Evolutionary conservation across 2,329 filamentous ascomycete genomes (phyloP), one percentile per base, ranked within the genome.

Genomic region (Fusarium haematococcum): DNA sequence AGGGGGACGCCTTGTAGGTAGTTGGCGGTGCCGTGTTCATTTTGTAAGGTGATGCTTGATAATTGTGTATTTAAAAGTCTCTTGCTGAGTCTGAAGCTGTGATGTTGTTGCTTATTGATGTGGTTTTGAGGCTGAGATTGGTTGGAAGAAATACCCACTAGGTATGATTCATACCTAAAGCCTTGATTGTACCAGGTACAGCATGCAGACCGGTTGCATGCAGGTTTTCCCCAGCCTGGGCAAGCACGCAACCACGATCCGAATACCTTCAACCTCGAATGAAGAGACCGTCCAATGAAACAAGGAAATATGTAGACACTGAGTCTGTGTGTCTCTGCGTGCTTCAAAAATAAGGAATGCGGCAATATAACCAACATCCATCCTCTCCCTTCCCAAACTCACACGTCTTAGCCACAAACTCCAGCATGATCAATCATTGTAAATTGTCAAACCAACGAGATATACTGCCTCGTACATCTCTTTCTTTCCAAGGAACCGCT

Each of bases 1-100:
- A 59, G n/a, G 75, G 27, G 37, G 70, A 58, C 35, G 61, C 62
- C 25, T 71, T 70, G 56, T 74, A 79, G 4, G 71, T 65, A 48
- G 63, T 67, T 48, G 73, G 62, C 5, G 69, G 73, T 2, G 67
- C 57, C n/a, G 67, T 14, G 18, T 25, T 43, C 68, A 41, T 14
- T 23, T 11, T 30, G 63, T 7, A 30, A n/a, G 11, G 10, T 45
- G 27, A 60, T 39, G 5, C 8, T 25, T 32, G n/a, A 18, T 30
- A 30, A 16, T n/a, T 32, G 18, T 23, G 10, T 48, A 5, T 56
- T 30, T 8, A 10, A n/a, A 10, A n/a, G 25, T 25, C 39, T 59
- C 30, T 41, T 20, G 35, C 30, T 70, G 32, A 18, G 14, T 48
- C 9, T 27, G 4, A 27, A 18, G 43, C 16, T 27, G 43, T 27